Evolutionary conservation across 23 red algal species (phyloP).

Genomic region (Gracilaria caudata): DNA sequence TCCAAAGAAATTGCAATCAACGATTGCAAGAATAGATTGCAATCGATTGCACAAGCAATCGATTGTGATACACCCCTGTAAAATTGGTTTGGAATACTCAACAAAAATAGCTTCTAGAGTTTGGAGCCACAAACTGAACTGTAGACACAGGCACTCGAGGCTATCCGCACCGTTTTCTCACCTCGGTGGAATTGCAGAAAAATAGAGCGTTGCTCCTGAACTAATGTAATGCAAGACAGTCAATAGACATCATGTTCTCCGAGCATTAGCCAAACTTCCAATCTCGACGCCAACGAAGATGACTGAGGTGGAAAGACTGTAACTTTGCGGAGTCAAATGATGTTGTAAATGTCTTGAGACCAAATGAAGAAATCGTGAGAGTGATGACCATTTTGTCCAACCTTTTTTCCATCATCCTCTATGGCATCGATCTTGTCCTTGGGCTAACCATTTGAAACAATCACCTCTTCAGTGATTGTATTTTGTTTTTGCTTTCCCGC

Average conservation of each 20-base stretch:
- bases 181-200: not conserved
- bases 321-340: not conserved
- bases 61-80: too few species aligned
- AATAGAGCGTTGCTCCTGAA: too few species aligned
- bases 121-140: too few species aligned
- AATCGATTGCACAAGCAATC: too few species aligned
- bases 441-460: not conserved
- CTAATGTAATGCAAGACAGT: not conserved
- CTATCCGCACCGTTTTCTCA: not conserved
- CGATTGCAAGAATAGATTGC: too few species aligned
- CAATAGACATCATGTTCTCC: not conserved
- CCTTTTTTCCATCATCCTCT: not conserved
- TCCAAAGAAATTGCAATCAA: too few species aligned
- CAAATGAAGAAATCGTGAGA: not conserved
- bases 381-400: too few species aligned
- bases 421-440: not conserved
- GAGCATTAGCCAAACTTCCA: not conserved
- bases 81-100: not conserved
- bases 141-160: not conserved
- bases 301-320: not conserved
- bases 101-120: too few species aligned
- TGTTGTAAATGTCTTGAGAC: not conserved
- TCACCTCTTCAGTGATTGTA: not conserved
- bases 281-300: not conserved
- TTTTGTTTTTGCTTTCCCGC: not conserved